phyloP scores from a whole-genome alignment of 2,329 filamentous ascomycete species.

The Gaeumannomyces tritici region DNA sequence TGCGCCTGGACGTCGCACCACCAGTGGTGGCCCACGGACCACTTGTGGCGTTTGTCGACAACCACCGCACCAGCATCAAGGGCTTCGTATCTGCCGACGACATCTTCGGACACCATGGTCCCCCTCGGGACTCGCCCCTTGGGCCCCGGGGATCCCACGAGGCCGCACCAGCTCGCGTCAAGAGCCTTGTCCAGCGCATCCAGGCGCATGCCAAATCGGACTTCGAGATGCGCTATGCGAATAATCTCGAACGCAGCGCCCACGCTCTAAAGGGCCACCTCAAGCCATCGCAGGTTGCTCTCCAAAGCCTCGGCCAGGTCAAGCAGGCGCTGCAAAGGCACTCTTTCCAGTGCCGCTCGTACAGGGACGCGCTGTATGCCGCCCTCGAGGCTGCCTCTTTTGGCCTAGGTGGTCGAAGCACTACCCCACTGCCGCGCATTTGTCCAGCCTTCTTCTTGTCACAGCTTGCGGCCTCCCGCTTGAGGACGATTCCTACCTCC shows the following conservation, averaged over 20 bases:
- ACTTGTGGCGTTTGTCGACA: background rate
- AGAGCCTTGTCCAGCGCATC: background rate
- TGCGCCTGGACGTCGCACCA: background rate
- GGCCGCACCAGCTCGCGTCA: background rate
- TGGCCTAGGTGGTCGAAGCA: too few species aligned
- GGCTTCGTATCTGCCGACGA: background rate
- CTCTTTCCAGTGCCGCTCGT: background rate
- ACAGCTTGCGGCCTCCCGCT: background rate
- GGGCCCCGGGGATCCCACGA: background rate
- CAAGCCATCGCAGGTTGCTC: background rate
- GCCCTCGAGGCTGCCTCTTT: background rate
- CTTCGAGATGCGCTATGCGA: background rate
- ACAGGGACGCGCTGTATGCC: background rate
- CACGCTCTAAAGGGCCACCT: background rate
- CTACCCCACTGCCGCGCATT: background rate
- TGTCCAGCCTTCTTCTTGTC: background rate
- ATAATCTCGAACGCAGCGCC: background rate
- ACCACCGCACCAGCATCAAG: background rate
- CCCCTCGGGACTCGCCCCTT: background rate
- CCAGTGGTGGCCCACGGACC: too few species aligned
- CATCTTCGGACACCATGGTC: background rate
- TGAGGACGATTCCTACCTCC: constrained; percentile 11
- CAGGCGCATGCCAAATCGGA: background rate
- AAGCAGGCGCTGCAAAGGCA: background rate
- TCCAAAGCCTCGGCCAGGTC: background rate